phyloP scores from a whole-genome alignment of 805 yeast species.

The Sugiyamaella boreocaroliniensis region DNA sequence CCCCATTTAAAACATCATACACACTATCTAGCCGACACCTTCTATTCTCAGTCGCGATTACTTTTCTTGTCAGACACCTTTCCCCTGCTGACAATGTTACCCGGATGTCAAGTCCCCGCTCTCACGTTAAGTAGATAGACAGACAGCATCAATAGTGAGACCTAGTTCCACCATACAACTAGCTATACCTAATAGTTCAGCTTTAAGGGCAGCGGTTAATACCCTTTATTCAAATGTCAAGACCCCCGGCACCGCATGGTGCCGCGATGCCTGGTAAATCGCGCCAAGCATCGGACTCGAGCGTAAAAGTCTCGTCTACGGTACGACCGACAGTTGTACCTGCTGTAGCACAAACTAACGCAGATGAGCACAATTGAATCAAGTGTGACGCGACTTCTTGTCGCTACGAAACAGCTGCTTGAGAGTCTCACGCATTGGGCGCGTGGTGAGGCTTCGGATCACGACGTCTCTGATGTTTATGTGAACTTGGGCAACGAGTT shows the following conservation, averaged over 20 bases:
- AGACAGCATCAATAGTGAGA: too few species aligned
- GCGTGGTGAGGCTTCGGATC: constrained; percentile 64
- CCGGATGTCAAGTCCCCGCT: too few species aligned
- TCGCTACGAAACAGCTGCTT: constrained; percentile 82
- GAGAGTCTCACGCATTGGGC: constrained; percentile 91
- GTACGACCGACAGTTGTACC: not conserved
- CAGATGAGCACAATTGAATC: constrained; percentile 57
- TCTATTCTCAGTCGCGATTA: too few species aligned
- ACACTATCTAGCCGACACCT: too few species aligned
- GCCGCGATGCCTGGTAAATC: not conserved
- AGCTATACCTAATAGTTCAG: too few species aligned
- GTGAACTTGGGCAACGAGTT: constrained; percentile 92
- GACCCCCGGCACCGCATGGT: not conserved
- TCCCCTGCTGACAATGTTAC: too few species aligned
- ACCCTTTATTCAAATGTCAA: not conserved
- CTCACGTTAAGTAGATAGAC: too few species aligned
- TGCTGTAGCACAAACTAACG: not conserved
- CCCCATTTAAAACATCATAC: too few species aligned
- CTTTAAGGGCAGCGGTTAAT: not conserved
- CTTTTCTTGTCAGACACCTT: too few species aligned
- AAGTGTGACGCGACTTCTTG: constrained; percentile 68
- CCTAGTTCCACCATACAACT: too few species aligned
- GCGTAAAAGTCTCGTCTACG: not conserved
- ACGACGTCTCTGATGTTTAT: constrained; percentile 81
- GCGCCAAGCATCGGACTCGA: not conserved